Evolutionary conservation across 1,139 yeast genomes (phyloP), one percentile per base, ranked within the genome.

Genomic region (Candida sanyaensis): DNA sequence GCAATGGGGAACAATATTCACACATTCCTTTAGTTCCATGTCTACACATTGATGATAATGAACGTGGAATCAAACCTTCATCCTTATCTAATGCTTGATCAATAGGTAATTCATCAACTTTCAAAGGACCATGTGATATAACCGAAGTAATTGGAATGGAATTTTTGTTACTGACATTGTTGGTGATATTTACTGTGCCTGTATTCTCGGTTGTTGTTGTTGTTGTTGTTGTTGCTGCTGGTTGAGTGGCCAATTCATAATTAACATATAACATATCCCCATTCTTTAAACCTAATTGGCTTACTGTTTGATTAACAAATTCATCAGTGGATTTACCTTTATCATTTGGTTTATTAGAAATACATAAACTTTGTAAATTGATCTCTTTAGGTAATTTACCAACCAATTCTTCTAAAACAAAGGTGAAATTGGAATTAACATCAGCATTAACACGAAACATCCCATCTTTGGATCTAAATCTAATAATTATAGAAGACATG

Each of bases 11-110:
- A 64, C 99, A 93, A 63, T 91, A 90, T 59, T 93, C 99, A 67
- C 99, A 93, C 99, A 93, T 93, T 3, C 98, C 99, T 58, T 86
- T 87, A 34, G 85, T 92, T 3, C 95, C 90, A 63, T 95, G 99
- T 49, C 86, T 81, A 65, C 99, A 93, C 60, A 91, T 73, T 5
- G 68, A 63, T 6, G 90, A 81, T 52, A 74, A 78, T 30, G 74
- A 68, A 34, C 99, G 78, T 36, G 76, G 68, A 50, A 95, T 90
- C 50, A 87, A 71, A 1, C 99, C 99, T 41, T 81, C 80, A 45
- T 80, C 76, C 42, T 73, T 75, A 46, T 87, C 95, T 37, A 92
- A 72, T n/a, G 63, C 64, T 48, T 79, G 80, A 64, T 95, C 99
- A 0, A 92, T 76, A 0, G 81, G 72, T 37, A 84, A 66, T 60